A percentile compares a stretch with the other conserved stretches of the same genome.
Conservation (phyloP, 305 asterid species). For the Plantago rigida region DNA sequence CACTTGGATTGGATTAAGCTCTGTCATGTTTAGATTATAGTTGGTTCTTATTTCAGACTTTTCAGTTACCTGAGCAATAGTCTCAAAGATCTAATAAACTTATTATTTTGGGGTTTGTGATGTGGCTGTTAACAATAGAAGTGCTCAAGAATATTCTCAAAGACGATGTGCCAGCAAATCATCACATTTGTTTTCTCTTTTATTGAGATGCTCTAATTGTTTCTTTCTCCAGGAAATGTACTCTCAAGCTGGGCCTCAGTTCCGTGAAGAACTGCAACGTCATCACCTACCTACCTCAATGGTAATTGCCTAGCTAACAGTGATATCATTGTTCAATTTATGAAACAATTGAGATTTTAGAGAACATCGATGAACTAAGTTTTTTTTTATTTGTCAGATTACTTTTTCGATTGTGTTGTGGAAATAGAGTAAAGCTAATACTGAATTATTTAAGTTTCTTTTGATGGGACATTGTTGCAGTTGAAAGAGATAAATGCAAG, state of each 20-base stretch:
- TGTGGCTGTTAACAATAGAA: not conserved
- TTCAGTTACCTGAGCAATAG: not conserved
- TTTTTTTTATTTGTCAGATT: conserved; percentile 8
- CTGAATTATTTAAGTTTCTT: conserved; percentile 26
- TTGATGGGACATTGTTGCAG: conserved; percentile 47
- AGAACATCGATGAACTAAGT: conserved; percentile 11
- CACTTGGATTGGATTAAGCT: too few species aligned
- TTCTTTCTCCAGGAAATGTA: conserved; percentile 65
- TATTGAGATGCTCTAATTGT: conserved; percentile 1
- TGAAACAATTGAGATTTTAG: conserved; percentile 10
- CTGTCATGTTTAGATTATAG: too few species aligned
- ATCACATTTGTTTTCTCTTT: not conserved
- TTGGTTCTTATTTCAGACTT: not conserved
- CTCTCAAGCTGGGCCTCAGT: conserved; percentile 79
- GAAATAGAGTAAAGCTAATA: conserved; percentile 9
- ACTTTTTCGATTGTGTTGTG: conserved; percentile 10
- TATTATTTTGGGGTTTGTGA: not conserved
- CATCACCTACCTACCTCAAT: conserved; percentile 60
- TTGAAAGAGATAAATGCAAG: conserved; percentile 77
- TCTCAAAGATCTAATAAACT: not conserved
- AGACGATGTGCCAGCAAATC: too few species aligned
- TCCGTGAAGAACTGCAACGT: conserved; percentile 86
- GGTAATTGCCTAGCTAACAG: conserved; percentile 37
- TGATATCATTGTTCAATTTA: not conserved
- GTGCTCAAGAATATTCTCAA: not conserved